Percentiles rank a stretch among this genome's conserved stretches.
phyloP scores from a whole-genome alignment of 768 basidiomycete species.

The Psilocybe subaeruginosa region DNA sequence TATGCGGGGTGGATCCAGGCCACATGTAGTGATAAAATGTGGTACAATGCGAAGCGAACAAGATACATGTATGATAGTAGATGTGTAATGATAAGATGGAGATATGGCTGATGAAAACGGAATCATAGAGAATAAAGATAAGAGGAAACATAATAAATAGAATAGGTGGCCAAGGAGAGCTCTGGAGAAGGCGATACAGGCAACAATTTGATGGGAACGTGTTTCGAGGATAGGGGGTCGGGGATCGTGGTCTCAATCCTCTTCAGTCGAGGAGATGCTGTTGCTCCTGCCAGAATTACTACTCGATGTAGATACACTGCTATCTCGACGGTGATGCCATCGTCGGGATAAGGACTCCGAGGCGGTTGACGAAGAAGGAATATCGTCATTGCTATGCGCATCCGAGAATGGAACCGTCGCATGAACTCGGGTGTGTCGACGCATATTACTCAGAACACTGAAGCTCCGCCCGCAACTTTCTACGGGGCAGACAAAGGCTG shows the following conservation, averaged over 20 bases:
- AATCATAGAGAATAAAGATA: neutral
- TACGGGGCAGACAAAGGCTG: slow-evolving; percentile 77
- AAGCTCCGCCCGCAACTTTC: slow-evolving; percentile 80
- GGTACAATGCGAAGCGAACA: slow-evolving; percentile 1
- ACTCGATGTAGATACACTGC: slow-evolving; percentile 42
- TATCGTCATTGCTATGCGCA: slow-evolving; percentile 3
- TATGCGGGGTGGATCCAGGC: neutral
- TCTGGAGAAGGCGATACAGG: slow-evolving; percentile 9
- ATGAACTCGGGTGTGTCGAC: slow-evolving; percentile 80
- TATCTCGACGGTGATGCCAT: slow-evolving; percentile 38
- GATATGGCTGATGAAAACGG: slow-evolving; percentile 1
- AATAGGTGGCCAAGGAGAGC: slow-evolving; percentile 14
- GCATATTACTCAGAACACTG: slow-evolving; percentile 89
- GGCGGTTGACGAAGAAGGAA: slow-evolving; percentile 9
- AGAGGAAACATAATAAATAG: neutral
- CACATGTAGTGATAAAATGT: neutral
- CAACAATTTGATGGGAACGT: neutral
- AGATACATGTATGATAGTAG: neutral
- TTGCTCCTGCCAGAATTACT: slow-evolving; percentile 34
- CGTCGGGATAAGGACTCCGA: slow-evolving; percentile 18
- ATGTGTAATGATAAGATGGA: neutral
- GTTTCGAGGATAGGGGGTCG: neutral
- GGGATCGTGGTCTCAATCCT: slow-evolving; percentile 16
- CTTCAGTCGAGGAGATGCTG: slow-evolving; percentile 40
- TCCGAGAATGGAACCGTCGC: slow-evolving; percentile 3